These are phyloP conservation scores for Phyllosticta capitalensis DNA, from an alignment of 2,329 filamentous ascomycete genomes.

Conservation along the genomic window DNA sequence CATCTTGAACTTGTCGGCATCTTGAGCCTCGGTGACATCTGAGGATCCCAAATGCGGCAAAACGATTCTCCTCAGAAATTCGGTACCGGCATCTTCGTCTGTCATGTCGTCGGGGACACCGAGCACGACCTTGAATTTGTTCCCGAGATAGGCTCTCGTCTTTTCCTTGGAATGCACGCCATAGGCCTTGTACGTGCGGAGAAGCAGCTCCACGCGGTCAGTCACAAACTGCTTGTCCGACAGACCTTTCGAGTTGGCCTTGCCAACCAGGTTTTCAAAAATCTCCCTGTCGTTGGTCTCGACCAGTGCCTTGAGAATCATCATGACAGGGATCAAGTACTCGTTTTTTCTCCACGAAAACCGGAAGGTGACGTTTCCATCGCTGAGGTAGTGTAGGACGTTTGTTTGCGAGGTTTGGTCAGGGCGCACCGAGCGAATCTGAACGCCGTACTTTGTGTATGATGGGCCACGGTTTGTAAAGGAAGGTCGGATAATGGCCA, in stretches of 20 bases:
- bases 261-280: constrained; percentile 83
- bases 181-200: constrained; percentile 91
- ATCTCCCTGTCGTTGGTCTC: constrained; percentile 97
- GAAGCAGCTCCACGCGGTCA: constrained; percentile 81
- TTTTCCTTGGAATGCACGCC: constrained; percentile 70
- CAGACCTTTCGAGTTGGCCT: constrained; percentile 63
- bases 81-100: constrained; percentile 80
- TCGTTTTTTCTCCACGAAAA: constrained; percentile 98
- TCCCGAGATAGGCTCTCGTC: constrained; percentile 76
- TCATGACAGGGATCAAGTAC: constrained; percentile 90
- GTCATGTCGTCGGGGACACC: constrained; percentile 75
- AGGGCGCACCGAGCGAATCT: constrained; percentile 85
- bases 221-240: constrained; percentile 83
- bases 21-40: constrained; percentile 72
- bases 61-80: constrained; percentile 83
- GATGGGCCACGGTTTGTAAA: constrained; percentile 79
- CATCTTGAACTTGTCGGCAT: constrained; percentile 88
- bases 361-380: constrained; percentile 92
- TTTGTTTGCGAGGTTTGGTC: constrained; percentile 98
- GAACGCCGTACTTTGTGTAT: constrained; percentile 85
- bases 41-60: constrained; percentile 83
- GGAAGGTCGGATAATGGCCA: constrained; percentile 85
- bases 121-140: constrained; percentile 83
- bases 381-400: constrained; percentile 86
- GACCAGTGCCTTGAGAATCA: constrained; percentile 89